These are phyloP conservation scores for Cicer bijugum DNA, from an alignment of 306 rosid genomes.

Conservation along the genomic window DNA sequence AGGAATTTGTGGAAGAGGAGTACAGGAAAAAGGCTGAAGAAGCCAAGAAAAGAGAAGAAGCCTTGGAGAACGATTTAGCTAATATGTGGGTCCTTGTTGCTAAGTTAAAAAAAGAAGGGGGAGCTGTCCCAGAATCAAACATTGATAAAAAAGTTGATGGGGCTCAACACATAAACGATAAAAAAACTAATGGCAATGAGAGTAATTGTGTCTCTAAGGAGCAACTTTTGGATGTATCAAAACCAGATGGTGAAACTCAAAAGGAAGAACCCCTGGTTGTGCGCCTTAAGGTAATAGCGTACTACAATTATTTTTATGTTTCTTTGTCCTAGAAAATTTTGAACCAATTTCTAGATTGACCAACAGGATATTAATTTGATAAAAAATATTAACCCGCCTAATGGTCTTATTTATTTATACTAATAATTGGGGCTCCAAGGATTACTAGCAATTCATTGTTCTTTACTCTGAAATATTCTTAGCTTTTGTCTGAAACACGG, in stretches of 20 bases:
- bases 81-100: slow-evolving; percentile 99
- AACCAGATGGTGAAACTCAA: slow-evolving; percentile 60
- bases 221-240: slow-evolving; percentile 56
- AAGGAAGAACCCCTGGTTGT: slow-evolving; percentile 84
- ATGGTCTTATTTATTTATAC: not conserved
- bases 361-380: slow-evolving; percentile 13
- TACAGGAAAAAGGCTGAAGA: slow-evolving; percentile 82
- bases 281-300: slow-evolving; percentile 79
- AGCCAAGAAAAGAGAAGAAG: slow-evolving; percentile 90
- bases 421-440: slow-evolving; percentile 5
- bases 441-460: not conserved
- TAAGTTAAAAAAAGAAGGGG: slow-evolving; percentile 90
- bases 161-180: slow-evolving; percentile 50
- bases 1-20: slow-evolving; percentile 83
- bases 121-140: slow-evolving; percentile 65
- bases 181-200: slow-evolving; percentile 51
- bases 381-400: not conserved
- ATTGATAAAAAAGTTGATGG: slow-evolving; percentile 59
- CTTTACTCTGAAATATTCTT: not conserved
- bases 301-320: slow-evolving; percentile 1
- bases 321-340: slow-evolving; percentile 18
- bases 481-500: no score
- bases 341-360: slow-evolving; percentile 8
- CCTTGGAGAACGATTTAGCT: slow-evolving; percentile 96
- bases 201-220: slow-evolving; percentile 50